These are phyloP conservation scores for Fusarium humuli DNA, from an alignment of 2,329 filamentous ascomycete genomes.

Conservation along the genomic window DNA sequence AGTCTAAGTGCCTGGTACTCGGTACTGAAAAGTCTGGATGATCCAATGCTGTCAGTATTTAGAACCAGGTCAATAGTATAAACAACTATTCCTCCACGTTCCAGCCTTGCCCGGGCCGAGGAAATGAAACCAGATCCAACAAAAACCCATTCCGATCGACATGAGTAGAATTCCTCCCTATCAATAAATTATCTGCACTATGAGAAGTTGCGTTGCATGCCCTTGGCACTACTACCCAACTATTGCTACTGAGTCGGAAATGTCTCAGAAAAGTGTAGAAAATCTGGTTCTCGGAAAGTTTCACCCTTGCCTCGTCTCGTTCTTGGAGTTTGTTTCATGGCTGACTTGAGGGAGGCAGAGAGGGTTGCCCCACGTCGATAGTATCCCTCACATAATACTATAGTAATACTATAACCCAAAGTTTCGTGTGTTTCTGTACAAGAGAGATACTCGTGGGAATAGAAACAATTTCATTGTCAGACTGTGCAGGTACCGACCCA, in stretches of 20 bases:
- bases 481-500: slow-evolving; percentile 32
- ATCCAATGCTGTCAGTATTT: slow-evolving; percentile 3
- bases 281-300: slow-evolving; percentile 24
- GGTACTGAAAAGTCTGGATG: background rate
- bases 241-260: background rate
- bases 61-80: slow-evolving; percentile 1
- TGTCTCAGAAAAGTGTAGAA: background rate
- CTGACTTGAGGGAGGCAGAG: background rate
- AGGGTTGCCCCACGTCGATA: slow-evolving; percentile 28
- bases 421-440: slow-evolving; percentile 13
- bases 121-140: slow-evolving; percentile 5
- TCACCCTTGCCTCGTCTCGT: slow-evolving; percentile 35
- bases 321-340: slow-evolving; percentile 33
- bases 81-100: slow-evolving; percentile 25
- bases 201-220: background rate
- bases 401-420: background rate
- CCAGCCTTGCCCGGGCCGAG: slow-evolving; percentile 17
- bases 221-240: slow-evolving; percentile 6
- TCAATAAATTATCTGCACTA: slow-evolving; percentile 9
- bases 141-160: background rate
- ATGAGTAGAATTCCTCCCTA: slow-evolving; percentile 17
- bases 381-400: slow-evolving; percentile 35
- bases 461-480: slow-evolving; percentile 5
- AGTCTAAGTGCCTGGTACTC: slow-evolving; percentile 11
- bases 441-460: background rate